A percentile compares a stretch with the other conserved stretches of the same genome.
Evolutionary conservation across 2,329 filamentous ascomycete species (phyloP).

Genomic region (Stachybotrys elegans): DNA sequence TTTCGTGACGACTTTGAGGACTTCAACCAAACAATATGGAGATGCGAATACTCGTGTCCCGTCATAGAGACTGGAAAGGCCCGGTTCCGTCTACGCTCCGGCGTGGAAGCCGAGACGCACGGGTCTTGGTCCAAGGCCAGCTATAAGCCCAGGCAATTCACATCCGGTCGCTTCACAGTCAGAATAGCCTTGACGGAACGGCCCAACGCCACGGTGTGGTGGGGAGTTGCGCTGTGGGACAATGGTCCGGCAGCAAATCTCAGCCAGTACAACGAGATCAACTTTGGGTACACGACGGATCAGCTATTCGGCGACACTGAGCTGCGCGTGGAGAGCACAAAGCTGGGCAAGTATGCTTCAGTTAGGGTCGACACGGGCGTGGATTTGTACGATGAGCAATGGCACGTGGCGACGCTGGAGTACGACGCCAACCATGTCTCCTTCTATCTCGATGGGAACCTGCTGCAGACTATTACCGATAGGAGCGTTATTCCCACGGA

Average conservation of each 20-base stretch:
- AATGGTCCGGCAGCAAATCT: slow-evolving; percentile 1
- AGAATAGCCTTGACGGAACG: slow-evolving; percentile 10
- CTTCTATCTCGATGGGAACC: slow-evolving; percentile 10
- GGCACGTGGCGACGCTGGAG: slow-evolving; percentile 11
- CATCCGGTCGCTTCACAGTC: slow-evolving; percentile 10
- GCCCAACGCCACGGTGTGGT: slow-evolving; percentile 10
- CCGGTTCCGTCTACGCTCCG: slow-evolving; percentile 8
- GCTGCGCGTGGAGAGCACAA: slow-evolving; percentile 12
- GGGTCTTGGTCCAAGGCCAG: slow-evolving; percentile 13
- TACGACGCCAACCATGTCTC: slow-evolving; percentile 10
- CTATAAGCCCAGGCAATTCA: slow-evolving; percentile 11
- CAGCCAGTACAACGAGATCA: slow-evolving; percentile 13
- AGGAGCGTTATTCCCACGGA: slow-evolving; percentile 9
- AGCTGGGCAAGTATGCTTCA: slow-evolving; percentile 2
- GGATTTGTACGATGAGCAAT: slow-evolving; percentile 10
- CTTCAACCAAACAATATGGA: slow-evolving; percentile 8
- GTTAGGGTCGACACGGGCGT: slow-evolving; percentile 8
- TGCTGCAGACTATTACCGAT: slow-evolving; percentile 10
- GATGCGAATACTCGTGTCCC: slow-evolving; percentile 12
- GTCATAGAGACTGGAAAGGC: slow-evolving; percentile 12
- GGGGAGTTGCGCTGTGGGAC: slow-evolving; percentile 13
- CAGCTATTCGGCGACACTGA: slow-evolving; percentile 6
- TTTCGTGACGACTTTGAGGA: slow-evolving; percentile 11
- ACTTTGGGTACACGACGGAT: slow-evolving; percentile 14
- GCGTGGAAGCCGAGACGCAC: slow-evolving; percentile 6